Conservation (phyloP, 2,329 filamentous ascomycete species). For the Plenodomus tracheiphilus region DNA sequence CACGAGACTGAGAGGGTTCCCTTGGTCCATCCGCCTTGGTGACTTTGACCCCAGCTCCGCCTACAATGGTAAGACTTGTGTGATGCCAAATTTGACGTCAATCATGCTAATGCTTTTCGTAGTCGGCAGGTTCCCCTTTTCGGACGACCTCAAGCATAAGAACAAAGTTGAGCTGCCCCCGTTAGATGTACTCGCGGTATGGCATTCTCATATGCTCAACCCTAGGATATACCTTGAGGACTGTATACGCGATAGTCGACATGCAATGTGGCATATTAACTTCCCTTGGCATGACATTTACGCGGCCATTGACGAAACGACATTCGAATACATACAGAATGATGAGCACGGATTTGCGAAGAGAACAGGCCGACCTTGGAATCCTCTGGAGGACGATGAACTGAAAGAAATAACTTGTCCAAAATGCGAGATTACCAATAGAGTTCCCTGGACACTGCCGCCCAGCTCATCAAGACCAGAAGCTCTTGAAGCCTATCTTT, state of each 20-base stretch:
- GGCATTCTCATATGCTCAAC: slow-evolving; percentile 79
- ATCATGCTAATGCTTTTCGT: not conserved
- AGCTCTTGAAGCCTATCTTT: slow-evolving; percentile 38
- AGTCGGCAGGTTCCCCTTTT: slow-evolving; percentile 9
- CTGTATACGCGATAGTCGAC: slow-evolving; percentile 62
- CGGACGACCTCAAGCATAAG: slow-evolving; percentile 5
- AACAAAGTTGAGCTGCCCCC: slow-evolving; percentile 19
- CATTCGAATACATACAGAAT: slow-evolving; percentile 59
- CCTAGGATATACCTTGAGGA: slow-evolving; percentile 76
- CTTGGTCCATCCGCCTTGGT: not conserved
- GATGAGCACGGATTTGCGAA: slow-evolving; percentile 48
- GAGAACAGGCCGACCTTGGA: slow-evolving; percentile 60
- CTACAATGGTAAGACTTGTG: not conserved
- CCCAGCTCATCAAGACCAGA: slow-evolving; percentile 17
- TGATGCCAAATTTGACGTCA: not conserved
- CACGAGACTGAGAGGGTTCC: not conserved
- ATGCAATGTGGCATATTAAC: slow-evolving; percentile 62
- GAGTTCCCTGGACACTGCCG: slow-evolving; percentile 63
- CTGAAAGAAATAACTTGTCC: slow-evolving; percentile 60
- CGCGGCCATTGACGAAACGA: slow-evolving; percentile 56
- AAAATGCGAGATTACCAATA: slow-evolving; percentile 49
- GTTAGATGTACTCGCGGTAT: slow-evolving; percentile 74
- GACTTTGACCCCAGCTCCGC: not conserved
- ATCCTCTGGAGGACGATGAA: slow-evolving; percentile 58
- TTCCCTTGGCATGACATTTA: slow-evolving; percentile 63